phyloP scores from a whole-genome alignment of 306 rosid genomes.

The Prunus davidiana region DNA sequence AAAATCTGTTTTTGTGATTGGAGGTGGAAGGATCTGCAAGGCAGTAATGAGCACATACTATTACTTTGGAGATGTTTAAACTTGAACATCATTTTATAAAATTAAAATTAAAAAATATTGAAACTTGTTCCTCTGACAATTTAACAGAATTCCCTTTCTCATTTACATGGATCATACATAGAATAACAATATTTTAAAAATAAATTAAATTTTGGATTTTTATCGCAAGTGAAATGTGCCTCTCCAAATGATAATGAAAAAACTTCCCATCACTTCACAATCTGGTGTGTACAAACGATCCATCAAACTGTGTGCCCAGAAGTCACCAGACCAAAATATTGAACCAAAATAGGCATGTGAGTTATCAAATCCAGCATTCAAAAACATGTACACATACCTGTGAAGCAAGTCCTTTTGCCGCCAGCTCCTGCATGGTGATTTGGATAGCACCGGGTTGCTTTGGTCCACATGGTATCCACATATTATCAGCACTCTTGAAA shows the following conservation, averaged over 20 bases:
- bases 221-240: background rate
- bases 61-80: background rate
- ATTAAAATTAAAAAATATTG: background rate
- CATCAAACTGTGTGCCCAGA: background rate
- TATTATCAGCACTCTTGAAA: slow-evolving; percentile 50
- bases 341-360: background rate
- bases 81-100: background rate
- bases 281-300: background rate
- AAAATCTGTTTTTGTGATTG: slow-evolving; percentile 77
- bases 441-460: slow-evolving; percentile 77
- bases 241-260: background rate
- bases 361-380: background rate
- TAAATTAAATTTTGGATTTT: background rate
- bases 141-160: background rate
- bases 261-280: background rate
- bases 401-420: slow-evolving; percentile 73
- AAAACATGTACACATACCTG: slow-evolving; percentile 46
- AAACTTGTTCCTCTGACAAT: background rate
- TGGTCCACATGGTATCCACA: slow-evolving; percentile 94
- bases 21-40: slow-evolving; percentile 94
- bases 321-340: background rate
- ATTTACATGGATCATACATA: background rate
- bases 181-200: background rate
- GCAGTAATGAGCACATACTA: slow-evolving; percentile 16
- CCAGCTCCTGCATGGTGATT: slow-evolving; percentile 84